Conservation (phyloP, 768 basidiomycete species). For the Naganishia randhawae region DNA sequence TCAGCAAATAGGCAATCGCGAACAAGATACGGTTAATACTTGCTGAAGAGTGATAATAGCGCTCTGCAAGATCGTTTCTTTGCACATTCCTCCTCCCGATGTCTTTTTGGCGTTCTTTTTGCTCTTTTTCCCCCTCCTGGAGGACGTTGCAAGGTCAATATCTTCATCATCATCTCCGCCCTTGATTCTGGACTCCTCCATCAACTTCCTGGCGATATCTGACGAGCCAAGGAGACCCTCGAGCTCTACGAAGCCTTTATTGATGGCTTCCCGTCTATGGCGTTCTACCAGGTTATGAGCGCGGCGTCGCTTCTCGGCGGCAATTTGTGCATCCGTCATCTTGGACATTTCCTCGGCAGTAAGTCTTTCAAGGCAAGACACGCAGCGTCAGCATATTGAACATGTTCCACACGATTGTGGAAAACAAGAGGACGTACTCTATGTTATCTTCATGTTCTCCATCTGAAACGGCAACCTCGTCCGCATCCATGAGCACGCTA, state of each 20-base stretch:
- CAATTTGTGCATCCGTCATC: constrained; percentile 19
- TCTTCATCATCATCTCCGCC: constrained; percentile 17
- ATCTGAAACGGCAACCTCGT: constrained; percentile 8
- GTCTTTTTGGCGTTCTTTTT: constrained; percentile 18
- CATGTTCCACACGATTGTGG: background rate
- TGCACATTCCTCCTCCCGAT: constrained; percentile 20
- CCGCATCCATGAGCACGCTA: constrained; percentile 3
- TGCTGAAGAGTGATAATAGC: background rate
- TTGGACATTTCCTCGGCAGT: constrained; percentile 17
- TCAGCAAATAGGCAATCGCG: background rate
- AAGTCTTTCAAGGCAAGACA: background rate
- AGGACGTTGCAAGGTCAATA: background rate
- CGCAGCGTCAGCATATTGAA: background rate
- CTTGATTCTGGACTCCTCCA: constrained; percentile 1
- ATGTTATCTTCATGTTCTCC: constrained; percentile 18
- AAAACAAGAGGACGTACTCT: constrained; percentile 2
- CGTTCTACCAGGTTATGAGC: constrained; percentile 14
- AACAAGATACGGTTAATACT: background rate
- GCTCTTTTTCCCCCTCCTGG: constrained; percentile 16
- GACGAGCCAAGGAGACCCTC: constrained; percentile 10
- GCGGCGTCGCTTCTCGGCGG: constrained; percentile 18
- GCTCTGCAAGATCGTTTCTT: constrained; percentile 18
- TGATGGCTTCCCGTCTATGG: constrained; percentile 18
- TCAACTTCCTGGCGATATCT: constrained; percentile 7
- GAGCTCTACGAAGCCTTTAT: constrained; percentile 16